Evolutionary conservation across 2,329 filamentous ascomycete genomes (phyloP).

Genomic region (Bretziella fagacearum): DNA sequence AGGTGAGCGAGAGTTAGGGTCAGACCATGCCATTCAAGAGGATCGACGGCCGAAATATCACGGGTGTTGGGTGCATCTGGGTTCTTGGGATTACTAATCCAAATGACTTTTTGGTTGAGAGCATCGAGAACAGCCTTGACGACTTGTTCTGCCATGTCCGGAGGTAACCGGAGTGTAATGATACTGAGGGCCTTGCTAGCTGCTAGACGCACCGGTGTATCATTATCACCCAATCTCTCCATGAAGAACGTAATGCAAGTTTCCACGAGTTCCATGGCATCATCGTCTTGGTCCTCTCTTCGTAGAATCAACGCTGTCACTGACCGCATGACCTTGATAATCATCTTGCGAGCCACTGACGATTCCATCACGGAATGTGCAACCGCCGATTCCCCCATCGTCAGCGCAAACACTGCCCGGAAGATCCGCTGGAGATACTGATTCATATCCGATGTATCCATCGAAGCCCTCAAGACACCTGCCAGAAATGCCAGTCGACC

Average conservation of each 20-base stretch:
- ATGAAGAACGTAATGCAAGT: slow-evolving; percentile 68
- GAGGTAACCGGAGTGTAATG: slow-evolving; percentile 61
- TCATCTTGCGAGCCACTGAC: slow-evolving; percentile 62
- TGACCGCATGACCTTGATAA: slow-evolving; percentile 71
- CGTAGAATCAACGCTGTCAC: slow-evolving; percentile 50
- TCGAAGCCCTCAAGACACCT: slow-evolving; percentile 50
- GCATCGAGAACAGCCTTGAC: slow-evolving; percentile 71
- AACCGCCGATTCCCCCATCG: slow-evolving; percentile 30
- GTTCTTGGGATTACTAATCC: slow-evolving; percentile 24
- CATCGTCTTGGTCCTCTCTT: slow-evolving; percentile 26
- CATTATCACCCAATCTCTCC: slow-evolving; percentile 63
- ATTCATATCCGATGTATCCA: slow-evolving; percentile 59
- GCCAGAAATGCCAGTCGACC: slow-evolving; percentile 67
- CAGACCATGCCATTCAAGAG: slow-evolving; percentile 80
- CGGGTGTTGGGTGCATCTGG: slow-evolving; percentile 24
- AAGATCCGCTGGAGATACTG: slow-evolving; percentile 51
- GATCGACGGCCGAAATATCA: slow-evolving; percentile 60
- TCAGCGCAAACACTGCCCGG: slow-evolving; percentile 41
- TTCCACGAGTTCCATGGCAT: slow-evolving; percentile 47
- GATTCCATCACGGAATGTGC: slow-evolving; percentile 46
- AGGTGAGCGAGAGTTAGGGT: slow-evolving; percentile 76
- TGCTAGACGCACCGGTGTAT: slow-evolving; percentile 78
- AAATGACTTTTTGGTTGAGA: slow-evolving; percentile 41
- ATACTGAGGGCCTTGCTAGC: slow-evolving; percentile 87
- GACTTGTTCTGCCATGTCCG: slow-evolving; percentile 70